These are phyloP conservation scores for Skeletonema menzelii DNA, from an alignment of 108 stramenopile species.

Conservation along the genomic window DNA sequence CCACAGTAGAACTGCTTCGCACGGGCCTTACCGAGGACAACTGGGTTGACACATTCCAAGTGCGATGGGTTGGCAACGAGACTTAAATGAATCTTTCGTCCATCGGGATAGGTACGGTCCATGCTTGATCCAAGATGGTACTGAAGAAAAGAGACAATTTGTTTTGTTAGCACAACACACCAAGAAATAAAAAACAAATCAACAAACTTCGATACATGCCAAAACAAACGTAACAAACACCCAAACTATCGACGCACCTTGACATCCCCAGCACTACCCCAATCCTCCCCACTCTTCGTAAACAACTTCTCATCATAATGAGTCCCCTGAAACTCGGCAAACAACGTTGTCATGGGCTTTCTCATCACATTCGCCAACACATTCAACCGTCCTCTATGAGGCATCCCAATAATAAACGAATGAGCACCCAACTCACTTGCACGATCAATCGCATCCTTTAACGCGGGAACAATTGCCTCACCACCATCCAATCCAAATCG, in stretches of 20 bases:
- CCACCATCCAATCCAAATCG: conserved; percentile 98
- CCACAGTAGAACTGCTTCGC: conserved; percentile 98
- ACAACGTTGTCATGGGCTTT: conserved; percentile 98
- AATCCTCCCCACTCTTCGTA: conserved; percentile 69
- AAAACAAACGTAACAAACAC: neutral
- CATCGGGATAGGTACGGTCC: conserved; percentile 98
- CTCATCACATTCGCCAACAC: conserved; percentile 98
- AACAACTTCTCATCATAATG: conserved; percentile 87
- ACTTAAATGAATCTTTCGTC: conserved; percentile 90
- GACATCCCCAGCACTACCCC: conserved; percentile 94
- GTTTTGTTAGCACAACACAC: no score
- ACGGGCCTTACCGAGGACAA: conserved; percentile 96
- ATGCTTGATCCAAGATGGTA: conserved; percentile 99
- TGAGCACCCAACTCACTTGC: conserved; percentile 95
- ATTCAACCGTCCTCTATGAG: conserved; percentile 97
- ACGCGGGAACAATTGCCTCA: conserved; percentile 94
- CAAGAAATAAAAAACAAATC: no score
- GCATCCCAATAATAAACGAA: conserved; percentile 98
- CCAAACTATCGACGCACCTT: conserved; percentile 49
- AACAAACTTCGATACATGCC: no score
- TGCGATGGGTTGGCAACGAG: conserved; percentile 99
- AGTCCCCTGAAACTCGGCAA: conserved; percentile 97
- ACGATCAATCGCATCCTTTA: conserved; percentile 96
- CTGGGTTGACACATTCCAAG: conserved; percentile 97
- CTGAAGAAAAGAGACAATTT: conserved; percentile 15